phyloP scores from a whole-genome alignment of 148 eudicot species.

The Rhododendron kiyosumense region DNA sequence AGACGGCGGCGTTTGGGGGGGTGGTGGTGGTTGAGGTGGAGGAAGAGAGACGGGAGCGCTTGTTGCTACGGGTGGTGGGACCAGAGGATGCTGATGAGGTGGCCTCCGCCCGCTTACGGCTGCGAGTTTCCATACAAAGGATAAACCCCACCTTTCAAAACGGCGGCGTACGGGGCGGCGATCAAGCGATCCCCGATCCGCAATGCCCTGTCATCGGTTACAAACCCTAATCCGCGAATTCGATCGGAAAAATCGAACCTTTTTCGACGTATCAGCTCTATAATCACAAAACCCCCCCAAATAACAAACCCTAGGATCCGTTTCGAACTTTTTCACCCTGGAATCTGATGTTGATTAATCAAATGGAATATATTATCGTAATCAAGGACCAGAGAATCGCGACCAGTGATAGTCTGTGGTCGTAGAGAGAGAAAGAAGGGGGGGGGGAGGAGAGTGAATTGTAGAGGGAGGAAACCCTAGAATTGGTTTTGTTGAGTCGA shows the following conservation, averaged over 20 bases:
- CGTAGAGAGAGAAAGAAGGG: neutral
- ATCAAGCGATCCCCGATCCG: constrained; percentile 39
- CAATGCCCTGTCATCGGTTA: constrained; percentile 13
- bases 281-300: constrained; percentile 1
- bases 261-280: constrained; percentile 7
- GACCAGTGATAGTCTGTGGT: neutral
- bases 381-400: neutral
- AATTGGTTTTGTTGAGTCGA: neutral
- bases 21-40: constrained; percentile 13
- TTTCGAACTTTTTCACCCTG: neutral
- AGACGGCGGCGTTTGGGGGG: constrained; percentile 16
- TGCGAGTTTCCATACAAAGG: constrained; percentile 96
- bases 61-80: constrained; percentile 60
- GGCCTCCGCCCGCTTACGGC: constrained; percentile 99
- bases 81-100: constrained; percentile 81
- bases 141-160: constrained; percentile 34
- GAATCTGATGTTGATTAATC: neutral
- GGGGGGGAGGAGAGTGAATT: neutral
- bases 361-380: neutral
- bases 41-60: constrained; percentile 51
- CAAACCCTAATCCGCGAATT: constrained; percentile 22
- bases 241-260: neutral
- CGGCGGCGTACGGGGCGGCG: constrained; percentile 30
- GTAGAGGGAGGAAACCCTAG: neutral
- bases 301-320: neutral